Evolutionary conservation across 345 rosid genomes (phyloP).

Genomic region (Eutrema yunnanense): DNA sequence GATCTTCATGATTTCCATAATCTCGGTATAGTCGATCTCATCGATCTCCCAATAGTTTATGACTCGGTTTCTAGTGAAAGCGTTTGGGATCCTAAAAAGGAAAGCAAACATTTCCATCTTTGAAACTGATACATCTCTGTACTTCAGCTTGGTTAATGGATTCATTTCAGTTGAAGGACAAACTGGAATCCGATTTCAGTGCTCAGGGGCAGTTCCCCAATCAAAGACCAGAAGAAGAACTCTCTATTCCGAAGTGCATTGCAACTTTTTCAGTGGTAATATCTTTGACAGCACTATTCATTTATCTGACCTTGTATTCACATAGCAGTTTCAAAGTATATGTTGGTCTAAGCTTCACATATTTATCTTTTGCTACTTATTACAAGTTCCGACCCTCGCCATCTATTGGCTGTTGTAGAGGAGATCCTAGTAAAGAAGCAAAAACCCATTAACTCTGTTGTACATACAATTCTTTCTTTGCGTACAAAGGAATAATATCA

Average conservation of each 20-base stretch:
- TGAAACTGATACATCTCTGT: no score
- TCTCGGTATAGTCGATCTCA: no score
- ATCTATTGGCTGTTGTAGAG: constrained; percentile 21
- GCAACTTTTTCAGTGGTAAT: constrained; percentile 42
- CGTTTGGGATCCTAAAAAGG: no score
- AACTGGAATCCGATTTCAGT: constrained; percentile 52
- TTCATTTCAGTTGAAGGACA: constrained; percentile 56
- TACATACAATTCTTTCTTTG: constrained; percentile 26
- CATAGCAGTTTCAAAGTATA: constrained; percentile 49
- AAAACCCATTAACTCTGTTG: constrained; percentile 24
- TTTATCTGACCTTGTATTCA: constrained; percentile 53
- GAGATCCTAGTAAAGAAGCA: constrained; percentile 18
- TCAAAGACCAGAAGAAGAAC: constrained; percentile 39
- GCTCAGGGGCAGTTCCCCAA: constrained; percentile 52
- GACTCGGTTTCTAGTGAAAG: no score
- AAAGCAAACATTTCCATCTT: no score
- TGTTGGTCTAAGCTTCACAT: constrained; percentile 51
- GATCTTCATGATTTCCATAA: no score
- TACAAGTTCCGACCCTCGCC: constrained; percentile 41
- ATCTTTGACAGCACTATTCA: constrained; percentile 45
- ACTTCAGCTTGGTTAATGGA: constrained; percentile 57
- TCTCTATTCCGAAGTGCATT: constrained; percentile 45
- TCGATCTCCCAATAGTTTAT: no score
- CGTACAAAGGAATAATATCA: constrained; percentile 16
- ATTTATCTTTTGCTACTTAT: constrained; percentile 44